Base-by-base conservation (phyloP, 2,329 filamentous ascomycete genomes). In the Colletotrichum eleusines region DNA sequence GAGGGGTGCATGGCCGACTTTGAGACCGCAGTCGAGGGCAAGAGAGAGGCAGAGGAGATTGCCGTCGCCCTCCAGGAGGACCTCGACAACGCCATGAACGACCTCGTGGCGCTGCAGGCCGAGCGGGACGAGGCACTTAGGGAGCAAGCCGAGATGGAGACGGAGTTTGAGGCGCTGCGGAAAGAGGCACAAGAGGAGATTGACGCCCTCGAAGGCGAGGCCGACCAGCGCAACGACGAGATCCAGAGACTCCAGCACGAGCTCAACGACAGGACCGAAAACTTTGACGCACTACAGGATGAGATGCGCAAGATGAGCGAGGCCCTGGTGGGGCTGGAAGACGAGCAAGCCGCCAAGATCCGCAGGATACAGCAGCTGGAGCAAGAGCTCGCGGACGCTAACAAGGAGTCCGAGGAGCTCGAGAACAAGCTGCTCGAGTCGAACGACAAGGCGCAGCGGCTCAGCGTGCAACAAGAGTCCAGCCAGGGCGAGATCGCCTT, bases 251-350 rank as follows among this genome's bases (percentile, higher is more conserved):
- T 96, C 33, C 88, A 92, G 68, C 85, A 88, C 18, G 93, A 96
- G 50, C 83, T 97, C 18, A 88, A 89, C 72, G 92, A 93, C 73
- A 89, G 92, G 63, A 90, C 90, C 16, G 95, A 98, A 77, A 97
- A 96, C 78, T 95, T 98, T 80, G 90, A 92, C 74, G 93, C 94
- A n/a, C 83, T 99, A 63, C 95, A 98, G 78, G 90, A 92, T 70
- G 96, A 98, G 84, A 96, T 99, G 91, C 92, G 95, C 73, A 92
- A 91, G 75, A 92, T 98, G 81, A 97, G 93, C 76, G 94, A 97
- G 75, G 92, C 92, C 28, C 87, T 98, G 7, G 88, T 98, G 40
- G 88, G 93, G 54, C 87, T 99, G 0, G 96, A 98, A 79, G 95
- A 98, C 78, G 94, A 97, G 75, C 92, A 95, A 64, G 90, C 93